These are phyloP conservation scores for Ustilago tritici DNA, from an alignment of 1,284 basidiomycete species.

Conservation along the genomic window DNA sequence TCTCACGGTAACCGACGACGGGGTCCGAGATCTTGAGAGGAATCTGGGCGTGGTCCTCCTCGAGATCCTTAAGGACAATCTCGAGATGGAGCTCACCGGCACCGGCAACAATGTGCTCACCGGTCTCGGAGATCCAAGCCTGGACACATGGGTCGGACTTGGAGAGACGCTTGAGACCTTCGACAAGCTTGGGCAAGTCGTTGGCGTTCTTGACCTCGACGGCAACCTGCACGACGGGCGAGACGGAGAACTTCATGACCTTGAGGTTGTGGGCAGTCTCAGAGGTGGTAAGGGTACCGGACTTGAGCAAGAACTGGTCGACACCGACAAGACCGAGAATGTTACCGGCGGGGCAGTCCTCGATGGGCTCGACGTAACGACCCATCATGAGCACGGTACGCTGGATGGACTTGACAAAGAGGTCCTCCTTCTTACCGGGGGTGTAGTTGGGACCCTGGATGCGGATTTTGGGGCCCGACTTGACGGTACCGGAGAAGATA, in stretches of 20 bases:
- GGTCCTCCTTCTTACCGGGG: slow-evolving; percentile 98
- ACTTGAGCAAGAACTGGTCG: slow-evolving; percentile 99
- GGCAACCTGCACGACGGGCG: slow-evolving; percentile 98
- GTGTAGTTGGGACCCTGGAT: slow-evolving; percentile 99
- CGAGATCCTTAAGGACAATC: slow-evolving; percentile 99
- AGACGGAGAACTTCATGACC: slow-evolving; percentile 93
- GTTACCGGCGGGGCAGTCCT: slow-evolving; percentile 99
- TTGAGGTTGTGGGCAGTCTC: slow-evolving; percentile 99
- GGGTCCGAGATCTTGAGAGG: slow-evolving; percentile 99
- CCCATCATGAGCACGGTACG: slow-evolving; percentile 99
- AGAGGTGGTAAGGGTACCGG: slow-evolving; percentile 94
- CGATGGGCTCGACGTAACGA: slow-evolving; percentile 97
- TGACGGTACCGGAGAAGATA: slow-evolving; percentile 98
- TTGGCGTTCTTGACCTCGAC: slow-evolving; percentile 99
- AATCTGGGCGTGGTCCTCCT: slow-evolving; percentile 99
- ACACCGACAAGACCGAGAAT: slow-evolving; percentile 99
- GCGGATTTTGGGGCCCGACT: slow-evolving; percentile 96
- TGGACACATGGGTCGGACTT: slow-evolving; percentile 99
- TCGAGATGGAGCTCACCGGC: slow-evolving; percentile 99
- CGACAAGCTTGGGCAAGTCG: slow-evolving; percentile 98
- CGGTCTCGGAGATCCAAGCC: slow-evolving; percentile 90
- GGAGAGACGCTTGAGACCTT: slow-evolving; percentile 99
- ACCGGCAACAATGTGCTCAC: slow-evolving; percentile 99
- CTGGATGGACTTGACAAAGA: slow-evolving; percentile 98
- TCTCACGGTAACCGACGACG: slow-evolving; percentile 98